Evolutionary conservation across 768 basidiomycete genomes (phyloP).

Genomic region (Suillus variegatus): DNA sequence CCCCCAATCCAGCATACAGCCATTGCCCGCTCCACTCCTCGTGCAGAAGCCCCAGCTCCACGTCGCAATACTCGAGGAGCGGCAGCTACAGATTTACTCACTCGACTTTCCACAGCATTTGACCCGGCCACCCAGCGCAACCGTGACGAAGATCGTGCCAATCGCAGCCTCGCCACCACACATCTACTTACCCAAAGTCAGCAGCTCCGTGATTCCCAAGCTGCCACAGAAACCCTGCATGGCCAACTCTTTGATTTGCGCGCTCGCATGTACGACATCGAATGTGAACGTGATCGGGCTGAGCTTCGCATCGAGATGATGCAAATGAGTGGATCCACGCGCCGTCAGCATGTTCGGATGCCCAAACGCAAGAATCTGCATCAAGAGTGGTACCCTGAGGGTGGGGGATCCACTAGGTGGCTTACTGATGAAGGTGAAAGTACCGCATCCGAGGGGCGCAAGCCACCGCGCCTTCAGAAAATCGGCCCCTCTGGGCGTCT

Average conservation of each 20-base stretch:
- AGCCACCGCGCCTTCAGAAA: not conserved
- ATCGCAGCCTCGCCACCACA: slow-evolving; percentile 21
- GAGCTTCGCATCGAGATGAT: slow-evolving; percentile 19
- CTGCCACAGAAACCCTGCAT: slow-evolving; percentile 11
- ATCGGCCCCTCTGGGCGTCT: too few species aligned
- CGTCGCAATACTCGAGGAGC: slow-evolving; percentile 8
- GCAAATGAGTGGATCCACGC: not conserved
- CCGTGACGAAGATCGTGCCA: slow-evolving; percentile 26
- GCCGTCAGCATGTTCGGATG: not conserved
- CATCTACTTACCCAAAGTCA: slow-evolving; percentile 26
- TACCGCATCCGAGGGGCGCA: not conserved
- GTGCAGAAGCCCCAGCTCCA: slow-evolving; percentile 8
- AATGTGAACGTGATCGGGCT: slow-evolving; percentile 17
- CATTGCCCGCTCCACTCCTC: slow-evolving; percentile 4
- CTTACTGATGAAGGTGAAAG: not conserved
- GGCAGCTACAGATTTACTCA: slow-evolving; percentile 22
- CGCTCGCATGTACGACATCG: slow-evolving; percentile 12
- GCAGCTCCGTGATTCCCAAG: slow-evolving; percentile 28
- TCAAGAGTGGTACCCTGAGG: too few species aligned
- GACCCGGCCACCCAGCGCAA: slow-evolving; percentile 26
- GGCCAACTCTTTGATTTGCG: slow-evolving; percentile 15
- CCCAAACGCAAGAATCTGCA: too few species aligned
- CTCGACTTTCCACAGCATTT: slow-evolving; percentile 20
- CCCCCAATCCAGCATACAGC: slow-evolving; percentile 7
- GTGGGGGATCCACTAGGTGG: not conserved